A percentile compares a stretch with the other conserved stretches of the same genome.
phyloP scores from a whole-genome alignment of 208 protist species.

The Acanthamoeba lenticulata region DNA sequence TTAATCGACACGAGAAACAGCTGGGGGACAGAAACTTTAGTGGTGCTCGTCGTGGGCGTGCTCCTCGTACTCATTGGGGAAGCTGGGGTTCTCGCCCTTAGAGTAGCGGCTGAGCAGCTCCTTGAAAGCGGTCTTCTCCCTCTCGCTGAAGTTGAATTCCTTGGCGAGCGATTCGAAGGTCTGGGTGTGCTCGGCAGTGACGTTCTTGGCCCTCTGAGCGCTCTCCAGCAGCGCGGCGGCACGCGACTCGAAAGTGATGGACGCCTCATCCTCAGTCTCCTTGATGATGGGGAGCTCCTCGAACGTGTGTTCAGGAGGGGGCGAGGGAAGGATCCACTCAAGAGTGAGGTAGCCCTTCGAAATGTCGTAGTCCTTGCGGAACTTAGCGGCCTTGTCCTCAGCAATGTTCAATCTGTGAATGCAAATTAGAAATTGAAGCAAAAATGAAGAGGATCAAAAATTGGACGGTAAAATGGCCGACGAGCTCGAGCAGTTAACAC shows the following conservation, averaged over 20 bases:
- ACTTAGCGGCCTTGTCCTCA: not conserved
- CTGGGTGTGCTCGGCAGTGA: constrained; percentile 9
- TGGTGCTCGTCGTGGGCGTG: not conserved
- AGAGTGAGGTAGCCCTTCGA: constrained; percentile 47
- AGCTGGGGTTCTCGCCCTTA: not conserved
- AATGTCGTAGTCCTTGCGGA: constrained; percentile 28
- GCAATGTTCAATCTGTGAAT: not conserved
- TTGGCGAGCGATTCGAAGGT: not conserved
- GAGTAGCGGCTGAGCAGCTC: not conserved
- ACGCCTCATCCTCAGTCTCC: not conserved
- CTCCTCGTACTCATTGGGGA: constrained; percentile 9
- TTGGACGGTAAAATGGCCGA: not conserved
- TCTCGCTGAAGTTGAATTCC: constrained; percentile 32
- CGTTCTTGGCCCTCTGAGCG: not conserved
- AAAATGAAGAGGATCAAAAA: not conserved
- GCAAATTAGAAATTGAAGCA: not conserved
- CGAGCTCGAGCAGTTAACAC: not conserved
- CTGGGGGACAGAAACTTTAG: not conserved
- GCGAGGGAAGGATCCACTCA: constrained; percentile 56
- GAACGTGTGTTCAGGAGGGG: constrained; percentile 50
- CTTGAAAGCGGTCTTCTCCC: constrained; percentile 21
- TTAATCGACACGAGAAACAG: not conserved
- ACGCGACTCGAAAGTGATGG: not conserved
- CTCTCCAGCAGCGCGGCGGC: not conserved
- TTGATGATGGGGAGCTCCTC: constrained; percentile 58